Evolutionary conservation across 495 filamentous ascomycete genomes (phyloP).

Genomic region (Tuber brumale): DNA sequence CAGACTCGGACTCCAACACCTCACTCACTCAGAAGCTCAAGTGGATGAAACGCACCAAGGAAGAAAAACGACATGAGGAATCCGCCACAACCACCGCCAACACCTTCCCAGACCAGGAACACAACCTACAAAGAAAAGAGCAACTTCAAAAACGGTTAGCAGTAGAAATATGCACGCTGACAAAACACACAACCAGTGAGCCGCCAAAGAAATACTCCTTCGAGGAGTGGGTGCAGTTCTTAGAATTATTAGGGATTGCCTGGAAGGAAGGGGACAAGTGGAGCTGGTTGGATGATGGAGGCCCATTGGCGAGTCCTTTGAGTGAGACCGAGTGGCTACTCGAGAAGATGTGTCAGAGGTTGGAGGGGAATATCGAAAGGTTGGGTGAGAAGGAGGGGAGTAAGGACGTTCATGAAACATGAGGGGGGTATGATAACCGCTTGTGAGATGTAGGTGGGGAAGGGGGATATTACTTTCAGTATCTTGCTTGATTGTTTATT

Average conservation of each 20-base stretch:
- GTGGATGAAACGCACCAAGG: neutral
- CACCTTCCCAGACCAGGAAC: slow-evolving; percentile 36
- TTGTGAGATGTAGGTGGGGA: neutral
- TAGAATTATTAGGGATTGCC: slow-evolving; percentile 56
- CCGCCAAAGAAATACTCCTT: slow-evolving; percentile 67
- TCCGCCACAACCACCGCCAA: neutral
- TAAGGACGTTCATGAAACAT: neutral
- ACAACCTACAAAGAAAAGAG: slow-evolving; percentile 33
- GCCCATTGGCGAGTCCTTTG: slow-evolving; percentile 65
- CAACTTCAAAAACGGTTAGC: slow-evolving; percentile 62
- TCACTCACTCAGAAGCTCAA: neutral
- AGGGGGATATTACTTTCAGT: neutral
- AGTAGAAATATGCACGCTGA: slow-evolving; percentile 61
- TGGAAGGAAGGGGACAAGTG: slow-evolving; percentile 48
- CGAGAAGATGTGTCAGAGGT: slow-evolving; percentile 52
- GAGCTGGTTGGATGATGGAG: slow-evolving; percentile 70
- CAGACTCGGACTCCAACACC: slow-evolving; percentile 44
- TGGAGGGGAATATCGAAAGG: slow-evolving; percentile 45
- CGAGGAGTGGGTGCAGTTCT: slow-evolving; percentile 74
- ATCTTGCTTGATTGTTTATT: neutral
- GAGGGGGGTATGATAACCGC: neutral
- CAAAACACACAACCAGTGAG: slow-evolving; percentile 54
- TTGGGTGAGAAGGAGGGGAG: neutral
- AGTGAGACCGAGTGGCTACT: slow-evolving; percentile 78
- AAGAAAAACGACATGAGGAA: neutral